phyloP scores from a whole-genome alignment of 2,329 filamentous ascomycete genomes.

The Fusarium phyllophilum region DNA sequence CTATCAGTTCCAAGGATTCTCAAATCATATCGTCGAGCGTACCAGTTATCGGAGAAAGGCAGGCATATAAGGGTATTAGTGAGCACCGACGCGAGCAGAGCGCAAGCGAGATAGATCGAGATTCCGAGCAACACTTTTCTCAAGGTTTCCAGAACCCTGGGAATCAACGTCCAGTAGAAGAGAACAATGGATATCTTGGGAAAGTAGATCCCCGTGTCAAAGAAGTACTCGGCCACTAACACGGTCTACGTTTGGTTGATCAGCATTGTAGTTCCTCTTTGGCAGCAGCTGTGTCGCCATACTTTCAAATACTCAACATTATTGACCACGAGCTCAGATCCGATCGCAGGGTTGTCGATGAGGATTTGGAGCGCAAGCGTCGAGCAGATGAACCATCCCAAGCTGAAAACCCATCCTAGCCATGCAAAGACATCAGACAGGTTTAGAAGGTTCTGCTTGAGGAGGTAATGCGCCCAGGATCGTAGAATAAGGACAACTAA shows the following conservation, averaged over 20 bases:
- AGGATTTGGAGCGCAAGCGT: slow-evolving; percentile 8
- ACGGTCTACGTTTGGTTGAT: neutral
- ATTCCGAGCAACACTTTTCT: neutral
- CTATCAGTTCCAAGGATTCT: accelerated
- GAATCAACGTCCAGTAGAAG: slow-evolving; percentile 19
- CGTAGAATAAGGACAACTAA: neutral
- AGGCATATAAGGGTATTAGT: slow-evolving; percentile 8
- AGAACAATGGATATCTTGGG: slow-evolving; percentile 19
- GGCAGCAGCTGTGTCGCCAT: accelerated
- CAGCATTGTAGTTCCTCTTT: neutral
- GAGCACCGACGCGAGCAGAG: slow-evolving; percentile 1
- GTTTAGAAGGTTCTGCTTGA: neutral
- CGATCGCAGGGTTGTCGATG: slow-evolving; percentile 6
- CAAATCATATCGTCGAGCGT: accelerated
- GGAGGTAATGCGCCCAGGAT: neutral
- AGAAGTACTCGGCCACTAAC: slow-evolving; percentile 7
- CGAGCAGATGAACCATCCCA: slow-evolving; percentile 24
- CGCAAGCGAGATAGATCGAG: neutral
- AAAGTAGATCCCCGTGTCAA: slow-evolving; percentile 14
- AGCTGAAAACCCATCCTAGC: slow-evolving; percentile 12
- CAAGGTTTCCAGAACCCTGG: neutral
- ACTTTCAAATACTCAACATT: slow-evolving; percentile 12
- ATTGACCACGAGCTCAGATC: neutral
- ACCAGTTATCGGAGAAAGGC: slow-evolving; percentile 11
- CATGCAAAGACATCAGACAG: neutral